Percentiles rank a stretch among this genome's conserved stretches.
These are phyloP conservation scores for Pleurotus platypus DNA, from an alignment of 768 basidiomycete species.

Conservation along the genomic window DNA sequence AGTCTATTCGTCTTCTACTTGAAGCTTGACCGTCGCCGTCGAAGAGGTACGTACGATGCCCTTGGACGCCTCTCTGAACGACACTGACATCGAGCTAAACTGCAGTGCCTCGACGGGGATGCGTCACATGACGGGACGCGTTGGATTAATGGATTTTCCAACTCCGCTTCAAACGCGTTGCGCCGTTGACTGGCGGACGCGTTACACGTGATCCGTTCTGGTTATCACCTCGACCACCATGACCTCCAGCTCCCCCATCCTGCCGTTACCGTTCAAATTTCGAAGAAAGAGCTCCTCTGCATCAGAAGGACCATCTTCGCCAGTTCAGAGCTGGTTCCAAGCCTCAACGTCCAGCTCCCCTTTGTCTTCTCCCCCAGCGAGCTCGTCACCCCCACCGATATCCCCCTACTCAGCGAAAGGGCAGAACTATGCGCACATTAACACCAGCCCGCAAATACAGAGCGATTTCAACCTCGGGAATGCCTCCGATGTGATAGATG, in stretches of 20 bases:
- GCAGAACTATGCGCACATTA: slow-evolving; percentile 27
- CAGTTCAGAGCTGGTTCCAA: slow-evolving; percentile 5
- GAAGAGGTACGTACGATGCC: background rate
- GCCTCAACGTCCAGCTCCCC: slow-evolving; percentile 8
- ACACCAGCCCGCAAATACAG: slow-evolving; percentile 31
- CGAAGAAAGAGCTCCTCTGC: slow-evolving; percentile 16
- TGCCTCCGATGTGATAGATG: slow-evolving; percentile 20
- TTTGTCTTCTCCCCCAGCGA: slow-evolving; percentile 29
- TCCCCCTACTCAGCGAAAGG: slow-evolving; percentile 28
- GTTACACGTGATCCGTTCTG: slow-evolving; percentile 41
- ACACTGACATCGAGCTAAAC: background rate
- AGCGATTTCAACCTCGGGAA: slow-evolving; percentile 18
- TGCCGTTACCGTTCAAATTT: slow-evolving; percentile 18
- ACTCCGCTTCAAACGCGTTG: slow-evolving; percentile 34
- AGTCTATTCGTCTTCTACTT: background rate
- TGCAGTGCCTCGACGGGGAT: background rate
- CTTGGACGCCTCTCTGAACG: background rate
- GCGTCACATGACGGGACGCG: slow-evolving; percentile 27
- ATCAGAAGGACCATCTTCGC: slow-evolving; percentile 15
- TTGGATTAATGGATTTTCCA: slow-evolving; percentile 28
- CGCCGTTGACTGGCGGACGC: slow-evolving; percentile 26
- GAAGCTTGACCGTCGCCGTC: background rate
- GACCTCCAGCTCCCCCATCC: slow-evolving; percentile 28
- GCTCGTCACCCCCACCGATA: slow-evolving; percentile 32
- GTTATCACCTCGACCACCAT: slow-evolving; percentile 41